phyloP scores from a whole-genome alignment of 164 flowering plant genomes.

The Magnolia changhungtana region DNA sequence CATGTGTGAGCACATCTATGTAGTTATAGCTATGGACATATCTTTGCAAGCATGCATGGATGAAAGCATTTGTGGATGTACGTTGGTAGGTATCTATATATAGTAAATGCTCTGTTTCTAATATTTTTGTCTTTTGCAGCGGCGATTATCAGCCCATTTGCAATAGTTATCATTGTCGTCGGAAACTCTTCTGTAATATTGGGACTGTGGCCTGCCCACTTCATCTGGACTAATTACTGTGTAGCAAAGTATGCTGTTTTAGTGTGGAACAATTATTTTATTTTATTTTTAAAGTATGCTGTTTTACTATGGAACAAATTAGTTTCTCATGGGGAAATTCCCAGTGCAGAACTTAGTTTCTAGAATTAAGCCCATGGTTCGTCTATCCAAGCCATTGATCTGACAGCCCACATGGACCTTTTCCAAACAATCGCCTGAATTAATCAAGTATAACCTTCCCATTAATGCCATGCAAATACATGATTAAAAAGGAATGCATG shows the following conservation, averaged over 20 bases:
- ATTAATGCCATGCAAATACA: no score
- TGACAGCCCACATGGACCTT: no score
- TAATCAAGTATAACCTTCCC: not conserved
- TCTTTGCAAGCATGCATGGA: not conserved
- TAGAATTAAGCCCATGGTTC: no score
- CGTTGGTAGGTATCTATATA: not conserved
- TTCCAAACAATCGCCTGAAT: no score
- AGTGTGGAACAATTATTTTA: no score
- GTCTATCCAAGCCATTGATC: no score
- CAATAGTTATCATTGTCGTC: constrained; percentile 34
- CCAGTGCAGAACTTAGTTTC: no score
- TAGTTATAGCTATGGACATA: not conserved
- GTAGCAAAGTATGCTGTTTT: constrained; percentile 49
- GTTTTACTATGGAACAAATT: not conserved
- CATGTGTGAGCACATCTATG: not conserved
- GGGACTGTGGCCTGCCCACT: constrained; percentile 87
- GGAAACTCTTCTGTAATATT: constrained; percentile 71
- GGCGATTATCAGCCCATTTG: constrained; percentile 49
- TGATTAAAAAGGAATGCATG: no score
- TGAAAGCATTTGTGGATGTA: not conserved
- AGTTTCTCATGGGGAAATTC: no score
- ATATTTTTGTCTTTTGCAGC: constrained; percentile 34
- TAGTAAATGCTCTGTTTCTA: not conserved
- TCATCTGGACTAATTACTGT: constrained; percentile 77
- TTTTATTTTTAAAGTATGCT: no score